A percentile compares a stretch with the other conserved stretches of the same genome.
These are phyloP conservation scores for Pseudoturritis turrita DNA, from an alignment of 345 rosid genomes.

Conservation along the genomic window DNA sequence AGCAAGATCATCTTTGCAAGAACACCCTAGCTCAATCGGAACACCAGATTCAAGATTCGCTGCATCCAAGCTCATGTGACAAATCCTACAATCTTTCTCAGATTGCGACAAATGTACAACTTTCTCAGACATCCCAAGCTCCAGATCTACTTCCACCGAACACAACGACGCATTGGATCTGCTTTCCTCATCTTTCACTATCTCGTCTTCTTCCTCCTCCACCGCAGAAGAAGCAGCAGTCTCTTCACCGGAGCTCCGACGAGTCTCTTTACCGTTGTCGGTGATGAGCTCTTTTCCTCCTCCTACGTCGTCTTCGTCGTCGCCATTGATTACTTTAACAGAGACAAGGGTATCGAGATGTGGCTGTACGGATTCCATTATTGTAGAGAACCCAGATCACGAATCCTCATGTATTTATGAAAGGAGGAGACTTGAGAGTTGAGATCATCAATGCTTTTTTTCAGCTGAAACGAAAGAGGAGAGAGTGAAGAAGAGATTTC, in stretches of 20 bases:
- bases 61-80: constrained; percentile 67
- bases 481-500: background rate
- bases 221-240: background rate
- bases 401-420: constrained; percentile 48
- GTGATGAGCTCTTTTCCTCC: constrained; percentile 1
- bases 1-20: constrained; percentile 85
- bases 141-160: constrained; percentile 59
- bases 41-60: constrained; percentile 56
- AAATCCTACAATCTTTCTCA: constrained; percentile 81
- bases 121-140: constrained; percentile 37
- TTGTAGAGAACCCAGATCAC: constrained; percentile 27
- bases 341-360: constrained; percentile 32
- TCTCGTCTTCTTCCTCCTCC: constrained; percentile 35
- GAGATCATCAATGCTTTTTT: constrained; percentile 38
- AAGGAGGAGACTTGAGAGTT: background rate
- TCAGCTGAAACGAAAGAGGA: background rate
- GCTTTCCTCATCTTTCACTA: constrained; percentile 40
- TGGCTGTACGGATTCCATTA: constrained; percentile 44
- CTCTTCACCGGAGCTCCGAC: background rate
- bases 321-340: background rate
- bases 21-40: constrained; percentile 75
- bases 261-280: background rate
- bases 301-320: background rate
- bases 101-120: constrained; percentile 39
- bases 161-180: constrained; percentile 49